These are phyloP conservation scores for Paraphoma chrysanthemicola DNA, from an alignment of 2,329 filamentous ascomycete species.

Conservation along the genomic window DNA sequence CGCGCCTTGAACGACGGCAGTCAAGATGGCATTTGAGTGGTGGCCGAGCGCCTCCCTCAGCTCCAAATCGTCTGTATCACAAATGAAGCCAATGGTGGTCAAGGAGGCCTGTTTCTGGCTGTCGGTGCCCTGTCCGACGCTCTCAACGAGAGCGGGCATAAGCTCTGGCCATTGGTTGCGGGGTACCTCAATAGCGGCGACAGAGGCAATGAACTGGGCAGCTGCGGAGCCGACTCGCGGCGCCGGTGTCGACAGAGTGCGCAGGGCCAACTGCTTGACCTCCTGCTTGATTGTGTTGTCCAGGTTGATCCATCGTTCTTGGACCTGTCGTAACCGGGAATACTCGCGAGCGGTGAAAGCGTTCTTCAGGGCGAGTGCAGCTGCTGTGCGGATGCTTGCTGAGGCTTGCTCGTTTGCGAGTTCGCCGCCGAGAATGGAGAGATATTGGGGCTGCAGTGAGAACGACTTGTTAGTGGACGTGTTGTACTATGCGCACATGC, in stretches of 20 bases:
- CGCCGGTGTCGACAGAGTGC: slow-evolving; percentile 82
- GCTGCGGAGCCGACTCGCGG: slow-evolving; percentile 84
- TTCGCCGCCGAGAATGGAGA: slow-evolving; percentile 83
- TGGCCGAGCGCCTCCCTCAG: slow-evolving; percentile 79
- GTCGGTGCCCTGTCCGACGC: slow-evolving; percentile 84
- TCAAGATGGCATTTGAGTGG: slow-evolving; percentile 97
- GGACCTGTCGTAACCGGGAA: slow-evolving; percentile 84
- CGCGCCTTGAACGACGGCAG: slow-evolving; percentile 95
- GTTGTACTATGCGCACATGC: slow-evolving; percentile 18
- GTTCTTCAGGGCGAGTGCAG: slow-evolving; percentile 97
- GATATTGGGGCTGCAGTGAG: slow-evolving; percentile 76
- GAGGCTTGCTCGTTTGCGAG: slow-evolving; percentile 88
- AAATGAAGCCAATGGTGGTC: slow-evolving; percentile 97
- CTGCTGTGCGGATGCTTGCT: slow-evolving; percentile 87
- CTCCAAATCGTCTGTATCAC: slow-evolving; percentile 90
- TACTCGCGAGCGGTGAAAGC: slow-evolving; percentile 94
- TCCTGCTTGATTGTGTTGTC: slow-evolving; percentile 81
- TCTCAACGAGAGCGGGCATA: slow-evolving; percentile 87
- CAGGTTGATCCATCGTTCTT: slow-evolving; percentile 90
- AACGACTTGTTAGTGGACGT: slow-evolving; percentile 39
- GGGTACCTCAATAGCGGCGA: slow-evolving; percentile 93
- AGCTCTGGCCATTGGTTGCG: slow-evolving; percentile 92
- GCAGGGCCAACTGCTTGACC: slow-evolving; percentile 89
- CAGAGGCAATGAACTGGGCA: slow-evolving; percentile 93
- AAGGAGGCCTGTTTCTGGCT: slow-evolving; percentile 94